These are phyloP conservation scores for Passiflora organensis DNA, from an alignment of 345 rosid genomes.

Conservation along the genomic window DNA sequence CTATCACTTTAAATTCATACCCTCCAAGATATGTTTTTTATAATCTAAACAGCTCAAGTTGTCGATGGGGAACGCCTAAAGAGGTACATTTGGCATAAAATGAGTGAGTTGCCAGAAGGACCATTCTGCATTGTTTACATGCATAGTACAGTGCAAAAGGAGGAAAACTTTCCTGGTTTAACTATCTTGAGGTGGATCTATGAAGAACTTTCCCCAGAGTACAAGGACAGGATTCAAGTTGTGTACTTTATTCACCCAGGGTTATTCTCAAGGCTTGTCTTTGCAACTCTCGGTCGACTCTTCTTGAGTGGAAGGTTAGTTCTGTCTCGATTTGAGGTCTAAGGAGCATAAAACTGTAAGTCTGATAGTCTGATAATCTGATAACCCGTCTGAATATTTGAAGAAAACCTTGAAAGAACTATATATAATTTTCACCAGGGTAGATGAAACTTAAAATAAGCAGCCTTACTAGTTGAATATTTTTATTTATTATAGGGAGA, in stretches of 20 bases:
- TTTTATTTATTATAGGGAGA: too few species aligned
- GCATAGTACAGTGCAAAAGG: conserved; percentile 81
- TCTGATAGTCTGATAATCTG: not conserved
- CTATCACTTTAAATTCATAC: not conserved
- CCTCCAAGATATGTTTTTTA: not conserved
- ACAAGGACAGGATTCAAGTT: conserved; percentile 73
- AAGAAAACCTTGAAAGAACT: too few species aligned
- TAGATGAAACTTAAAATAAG: not conserved
- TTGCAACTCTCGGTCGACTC: conserved; percentile 91
- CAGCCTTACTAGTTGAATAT: not conserved
- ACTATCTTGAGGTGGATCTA: conserved; percentile 92
- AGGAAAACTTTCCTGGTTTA: conserved; percentile 77
- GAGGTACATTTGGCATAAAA: conserved; percentile 71
- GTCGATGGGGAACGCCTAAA: conserved; percentile 73
- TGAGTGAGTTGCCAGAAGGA: conserved; percentile 73
- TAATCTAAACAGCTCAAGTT: conserved; percentile 56
- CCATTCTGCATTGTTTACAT: conserved; percentile 76
- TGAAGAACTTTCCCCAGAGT: conserved; percentile 66
- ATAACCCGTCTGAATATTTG: too few species aligned
- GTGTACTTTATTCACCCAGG: conserved; percentile 88
- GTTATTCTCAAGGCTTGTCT: conserved; percentile 68
- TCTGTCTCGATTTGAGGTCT: conserved; percentile 2
- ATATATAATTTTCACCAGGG: too few species aligned
- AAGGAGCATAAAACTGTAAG: not conserved
- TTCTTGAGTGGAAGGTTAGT: conserved; percentile 87